These are phyloP conservation scores for Zasmidium cellare DNA, from an alignment of 2,329 filamentous ascomycete species.

Conservation along the genomic window DNA sequence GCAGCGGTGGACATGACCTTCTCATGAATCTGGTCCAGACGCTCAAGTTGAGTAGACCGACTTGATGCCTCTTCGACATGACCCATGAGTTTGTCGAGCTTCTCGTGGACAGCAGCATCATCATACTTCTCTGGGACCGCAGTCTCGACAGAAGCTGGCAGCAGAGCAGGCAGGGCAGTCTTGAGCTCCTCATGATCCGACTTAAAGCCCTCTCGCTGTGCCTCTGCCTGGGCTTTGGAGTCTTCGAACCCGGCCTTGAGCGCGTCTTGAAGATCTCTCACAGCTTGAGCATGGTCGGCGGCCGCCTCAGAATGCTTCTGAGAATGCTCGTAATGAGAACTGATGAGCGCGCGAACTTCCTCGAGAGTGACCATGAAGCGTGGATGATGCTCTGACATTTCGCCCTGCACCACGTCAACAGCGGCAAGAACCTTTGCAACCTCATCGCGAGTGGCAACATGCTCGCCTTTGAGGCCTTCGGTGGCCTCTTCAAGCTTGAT, in stretches of 20 bases:
- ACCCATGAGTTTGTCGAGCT: conserved; percentile 57
- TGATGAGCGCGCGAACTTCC: conserved; percentile 79
- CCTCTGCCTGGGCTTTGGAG: conserved; percentile 34
- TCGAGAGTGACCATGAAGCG: conserved; percentile 84
- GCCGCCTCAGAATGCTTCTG: conserved; percentile 54
- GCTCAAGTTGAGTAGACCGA: conserved; percentile 72
- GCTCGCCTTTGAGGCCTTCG: conserved; percentile 71
- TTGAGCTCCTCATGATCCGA: conserved; percentile 44
- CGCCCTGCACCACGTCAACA: conserved; percentile 74
- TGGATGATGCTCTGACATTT: conserved; percentile 80
- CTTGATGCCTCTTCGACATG: conserved; percentile 67
- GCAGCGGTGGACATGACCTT: conserved; percentile 82
- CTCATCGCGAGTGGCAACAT: conserved; percentile 79
- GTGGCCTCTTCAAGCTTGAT: conserved; percentile 74
- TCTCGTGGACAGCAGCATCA: conserved; percentile 48
- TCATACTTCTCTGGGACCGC: conserved; percentile 62
- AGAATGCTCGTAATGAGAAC: conserved; percentile 85
- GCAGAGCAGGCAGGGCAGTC: conserved; percentile 44
- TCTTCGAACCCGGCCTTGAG: conserved; percentile 45
- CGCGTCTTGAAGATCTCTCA: conserved; percentile 46
- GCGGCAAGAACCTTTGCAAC: conserved; percentile 71
- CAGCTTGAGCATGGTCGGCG: conserved; percentile 41
- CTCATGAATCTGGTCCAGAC: conserved; percentile 83
- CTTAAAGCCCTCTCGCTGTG: conserved; percentile 34
- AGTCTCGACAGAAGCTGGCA: conserved; percentile 42